phyloP scores from a whole-genome alignment of 176 grass and related monocot species.

The Eleusine coracana region DNA sequence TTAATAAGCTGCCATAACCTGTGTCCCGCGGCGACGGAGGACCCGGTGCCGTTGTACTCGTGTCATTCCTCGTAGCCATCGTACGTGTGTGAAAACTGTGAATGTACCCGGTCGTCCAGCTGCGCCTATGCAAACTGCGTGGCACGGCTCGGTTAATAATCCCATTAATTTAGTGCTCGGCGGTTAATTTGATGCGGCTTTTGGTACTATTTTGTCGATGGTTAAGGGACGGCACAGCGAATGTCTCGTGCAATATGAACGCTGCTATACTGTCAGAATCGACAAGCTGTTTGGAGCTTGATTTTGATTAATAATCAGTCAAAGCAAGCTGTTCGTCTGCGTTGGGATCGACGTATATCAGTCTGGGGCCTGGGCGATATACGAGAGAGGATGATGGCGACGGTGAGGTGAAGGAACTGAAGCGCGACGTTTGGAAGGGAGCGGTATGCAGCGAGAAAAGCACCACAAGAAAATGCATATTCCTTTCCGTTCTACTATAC shows the following conservation, averaged over 20 bases:
- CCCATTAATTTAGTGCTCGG: not conserved
- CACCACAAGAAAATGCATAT: not conserved
- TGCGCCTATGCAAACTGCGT: not conserved
- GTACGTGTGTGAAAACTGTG: not conserved
- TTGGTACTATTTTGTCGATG: not conserved
- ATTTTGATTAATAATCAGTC: not conserved
- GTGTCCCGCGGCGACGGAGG: not conserved
- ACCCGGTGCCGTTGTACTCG: conserved; percentile 3
- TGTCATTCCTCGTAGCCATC: not conserved
- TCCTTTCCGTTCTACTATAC: not conserved
- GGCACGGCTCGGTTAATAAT: not conserved
- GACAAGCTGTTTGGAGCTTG: not conserved
- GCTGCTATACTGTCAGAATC: not conserved
- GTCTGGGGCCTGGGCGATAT: not conserved
- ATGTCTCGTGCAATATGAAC: not conserved
- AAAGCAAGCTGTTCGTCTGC: conserved; percentile 2
- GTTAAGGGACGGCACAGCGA: not conserved
- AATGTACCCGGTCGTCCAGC: not conserved
- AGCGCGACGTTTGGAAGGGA: conserved; percentile 35
- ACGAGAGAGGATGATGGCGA: not conserved
- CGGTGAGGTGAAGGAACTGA: conserved; percentile 41
- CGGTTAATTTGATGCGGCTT: not conserved
- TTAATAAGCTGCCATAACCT: not conserved
- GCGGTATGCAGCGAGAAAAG: not conserved
- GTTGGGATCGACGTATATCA: conserved; percentile 27